phyloP scores from a whole-genome alignment of 2,329 filamentous ascomycete species.

The Hypoxylon sp. region DNA sequence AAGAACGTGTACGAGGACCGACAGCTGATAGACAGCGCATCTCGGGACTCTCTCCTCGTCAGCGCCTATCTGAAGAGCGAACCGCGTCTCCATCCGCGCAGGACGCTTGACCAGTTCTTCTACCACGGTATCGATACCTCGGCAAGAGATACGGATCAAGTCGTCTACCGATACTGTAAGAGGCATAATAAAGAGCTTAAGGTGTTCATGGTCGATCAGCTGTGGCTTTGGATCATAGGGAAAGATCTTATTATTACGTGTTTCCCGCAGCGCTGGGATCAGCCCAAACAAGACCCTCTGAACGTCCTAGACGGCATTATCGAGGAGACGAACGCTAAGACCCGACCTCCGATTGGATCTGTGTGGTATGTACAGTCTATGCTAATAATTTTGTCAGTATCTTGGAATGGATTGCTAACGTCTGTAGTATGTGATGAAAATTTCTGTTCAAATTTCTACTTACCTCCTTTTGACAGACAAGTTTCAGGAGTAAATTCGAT shows the following conservation, averaged over 20 bases:
- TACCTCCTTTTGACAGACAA: not conserved
- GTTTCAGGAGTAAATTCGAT: not conserved
- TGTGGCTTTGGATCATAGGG: constrained; percentile 76
- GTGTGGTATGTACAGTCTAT: constrained; percentile 58
- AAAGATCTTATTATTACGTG: constrained; percentile 72
- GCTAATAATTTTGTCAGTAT: too few relatives aligned
- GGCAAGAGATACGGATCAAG: constrained; percentile 72
- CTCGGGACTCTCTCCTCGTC: constrained; percentile 62
- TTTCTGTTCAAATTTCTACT: not conserved
- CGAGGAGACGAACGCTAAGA: constrained; percentile 76
- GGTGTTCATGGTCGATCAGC: constrained; percentile 78
- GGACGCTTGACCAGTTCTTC: constrained; percentile 76
- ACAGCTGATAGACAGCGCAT: constrained; percentile 49
- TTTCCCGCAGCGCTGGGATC: constrained; percentile 71
- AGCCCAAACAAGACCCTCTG: constrained; percentile 73
- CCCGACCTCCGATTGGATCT: constrained; percentile 69
- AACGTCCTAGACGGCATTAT: constrained; percentile 75
- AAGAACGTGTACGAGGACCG: constrained; percentile 53
- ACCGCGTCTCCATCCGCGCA: constrained; percentile 69
- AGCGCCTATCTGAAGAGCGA: constrained; percentile 63
- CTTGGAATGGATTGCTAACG: constrained; percentile 18
- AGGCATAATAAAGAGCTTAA: constrained; percentile 63
- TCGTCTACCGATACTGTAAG: constrained; percentile 71
- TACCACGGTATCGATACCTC: constrained; percentile 75
- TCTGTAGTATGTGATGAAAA: constrained; percentile 32